Evolutionary conservation across 208 protist genomes (phyloP), one percentile per base, ranked within the genome.

Genomic region (Wallacemonas sp.): DNA sequence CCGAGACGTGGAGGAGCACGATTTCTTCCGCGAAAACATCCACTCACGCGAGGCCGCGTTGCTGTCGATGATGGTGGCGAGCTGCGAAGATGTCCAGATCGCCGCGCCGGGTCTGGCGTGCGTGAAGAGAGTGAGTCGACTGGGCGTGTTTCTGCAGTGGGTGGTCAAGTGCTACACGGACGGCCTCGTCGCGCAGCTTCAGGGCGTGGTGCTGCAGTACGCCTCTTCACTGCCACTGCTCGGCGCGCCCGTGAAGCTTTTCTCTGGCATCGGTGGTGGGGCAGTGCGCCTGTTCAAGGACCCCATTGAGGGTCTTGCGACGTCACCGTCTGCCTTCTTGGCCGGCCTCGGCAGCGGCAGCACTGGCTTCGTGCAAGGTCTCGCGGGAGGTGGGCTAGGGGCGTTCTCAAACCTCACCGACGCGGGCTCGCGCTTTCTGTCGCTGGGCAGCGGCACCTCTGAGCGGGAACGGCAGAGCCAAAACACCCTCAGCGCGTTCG

Each of bases 191-290:
- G 41, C 80, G 2, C 88, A 92, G 70, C 65, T 94, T 24, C 68
- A 77, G 26, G 91, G 80, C 1, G 58, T 96, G 27, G 36, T 92
- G 42, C 75, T 94, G 61, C 91, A 96, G 70, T 96, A 94, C 74
- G 91, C 91, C 30, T 82, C 83, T 14, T 96, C 91, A 45, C 68
- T 96, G 33, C 91, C 91, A 14, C 67, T 96, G 34, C 79, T 96
- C 34, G 91, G 91, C 3, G 88, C 83, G 0, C 88, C 91, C 1
- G 73, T 96, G 26, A 86, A 91, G 70, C 76, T 96, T 41, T 74
- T 86, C 45, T 85, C 81, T 19, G 80, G 84, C 56, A 75, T 96
- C 61, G 82, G 88, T 42, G 78, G 71, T 55, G 91, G 91, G 27
- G 84, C 86, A 1, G 81, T 91, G 61, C 84, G 84, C n/a, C 77